Evolutionary conservation across 2,329 filamentous ascomycete genomes (phyloP), one percentile per base, ranked within the genome.

Genomic region (Phyllosticta paracitricarpa): DNA sequence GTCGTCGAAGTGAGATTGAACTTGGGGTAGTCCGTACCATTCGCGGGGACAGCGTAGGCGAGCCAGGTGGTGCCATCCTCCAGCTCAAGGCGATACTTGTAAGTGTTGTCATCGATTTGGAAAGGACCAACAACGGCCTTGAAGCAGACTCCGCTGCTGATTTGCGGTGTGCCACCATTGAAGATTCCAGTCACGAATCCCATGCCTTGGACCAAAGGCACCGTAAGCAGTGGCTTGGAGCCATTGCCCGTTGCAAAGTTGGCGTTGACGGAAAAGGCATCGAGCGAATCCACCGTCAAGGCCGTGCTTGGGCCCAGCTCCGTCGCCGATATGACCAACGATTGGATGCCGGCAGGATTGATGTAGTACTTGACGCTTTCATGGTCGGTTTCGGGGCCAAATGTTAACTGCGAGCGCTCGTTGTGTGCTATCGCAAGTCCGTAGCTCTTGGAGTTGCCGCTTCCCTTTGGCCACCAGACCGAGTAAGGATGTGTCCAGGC

Each of bases 121-220:
- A 35, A 26, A 48, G 59, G 59, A 5, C 59, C 54, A 10, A 19
- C 58, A 10, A 97, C 79, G 24, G 81, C 85, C 63, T 81, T 81
- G 78, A 94, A 96, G 66, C 87, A 88, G 1, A 96, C 83, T 1
- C 85, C 86, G 48, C 87, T 89, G 66, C 89, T 85, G 48, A 97
- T 79, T 2, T 86, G 68, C 0, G 93, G 93, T 14, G 84, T 86
- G 0, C 84, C 80, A 26, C 83, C 84, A 61, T 81, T 81, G 74
- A 93, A 97, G 28, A 89, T 73, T 0, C 81, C 91, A 3, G 92
- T 97, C 22, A 96, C 80, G 67, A 91, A 94, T 0, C 85, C 89
- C 85, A 95, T 94, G 19, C 94, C 94, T 70, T 97, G 93, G 0
- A 96, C 85, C 8, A 96, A 71, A 0, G 92, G 91, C 64, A 96